Conservation (phyloP, 2,329 filamentous ascomycete species). For the Trichoderma gracile region DNA sequence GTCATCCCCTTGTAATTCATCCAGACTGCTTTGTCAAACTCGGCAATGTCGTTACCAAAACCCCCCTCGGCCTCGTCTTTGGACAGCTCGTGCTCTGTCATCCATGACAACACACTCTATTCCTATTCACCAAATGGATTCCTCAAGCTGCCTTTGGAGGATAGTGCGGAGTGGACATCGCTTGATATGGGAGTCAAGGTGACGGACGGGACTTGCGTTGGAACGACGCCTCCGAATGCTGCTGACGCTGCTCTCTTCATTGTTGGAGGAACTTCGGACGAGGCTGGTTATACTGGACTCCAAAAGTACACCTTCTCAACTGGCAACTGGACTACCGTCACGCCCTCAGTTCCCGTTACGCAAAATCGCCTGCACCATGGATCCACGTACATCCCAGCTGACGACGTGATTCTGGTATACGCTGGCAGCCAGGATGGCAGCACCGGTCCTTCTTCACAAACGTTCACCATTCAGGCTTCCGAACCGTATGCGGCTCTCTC, state of each 20-base stretch:
- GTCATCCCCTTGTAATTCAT: neutral
- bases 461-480: constrained; percentile 69
- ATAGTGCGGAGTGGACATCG: constrained; percentile 70
- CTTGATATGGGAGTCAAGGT: constrained; percentile 68
- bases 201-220: constrained; percentile 75
- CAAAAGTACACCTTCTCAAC: constrained; percentile 65
- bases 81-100: constrained; percentile 76
- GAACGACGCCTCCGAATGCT: constrained; percentile 61
- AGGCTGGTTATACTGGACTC: constrained; percentile 67
- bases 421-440: constrained; percentile 68
- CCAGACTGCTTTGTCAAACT: neutral
- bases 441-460: constrained; percentile 64
- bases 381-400: constrained; percentile 69
- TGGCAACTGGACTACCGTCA: constrained; percentile 53
- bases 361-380: constrained; percentile 74
- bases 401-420: constrained; percentile 75
- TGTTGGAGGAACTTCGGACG: constrained; percentile 67
- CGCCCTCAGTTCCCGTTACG: constrained; percentile 51
- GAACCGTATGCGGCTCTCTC: constrained; percentile 65
- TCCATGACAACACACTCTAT: constrained; percentile 81
- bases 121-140: constrained; percentile 76
- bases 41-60: constrained; percentile 68
- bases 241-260: constrained; percentile 70
- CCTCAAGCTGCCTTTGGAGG: constrained; percentile 67
- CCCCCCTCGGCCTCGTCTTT: constrained; percentile 68